Percentiles rank a stretch among this genome's conserved stretches.
phyloP scores from a whole-genome alignment of 1,139 yeast species.

The Arxiozyma slooffiae region DNA sequence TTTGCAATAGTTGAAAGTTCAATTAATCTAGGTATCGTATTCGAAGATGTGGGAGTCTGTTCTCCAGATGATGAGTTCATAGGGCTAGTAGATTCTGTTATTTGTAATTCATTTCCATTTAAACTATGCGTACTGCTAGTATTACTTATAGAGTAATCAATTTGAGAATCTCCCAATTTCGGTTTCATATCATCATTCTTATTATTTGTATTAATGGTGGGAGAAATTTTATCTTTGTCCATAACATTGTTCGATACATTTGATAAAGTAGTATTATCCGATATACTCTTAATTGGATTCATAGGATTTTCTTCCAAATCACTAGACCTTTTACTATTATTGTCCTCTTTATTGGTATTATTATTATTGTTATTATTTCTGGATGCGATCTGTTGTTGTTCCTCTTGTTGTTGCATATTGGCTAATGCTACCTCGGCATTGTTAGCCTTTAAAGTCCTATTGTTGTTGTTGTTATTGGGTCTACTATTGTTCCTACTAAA shows the following conservation, averaged over 20 bases:
- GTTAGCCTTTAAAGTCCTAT: conserved; percentile 7
- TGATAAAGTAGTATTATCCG: conserved; percentile 1
- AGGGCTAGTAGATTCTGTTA: conserved; percentile 1
- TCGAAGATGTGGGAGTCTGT: not conserved
- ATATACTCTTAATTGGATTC: conserved; percentile 3
- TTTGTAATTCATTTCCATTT: conserved; percentile 2
- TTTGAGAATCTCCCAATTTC: not conserved
- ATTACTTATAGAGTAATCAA: not conserved
- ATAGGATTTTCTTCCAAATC: not conserved
- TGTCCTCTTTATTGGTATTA: conserved; percentile 4
- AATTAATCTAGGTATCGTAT: conserved; percentile 4
- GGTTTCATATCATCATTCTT: not conserved
- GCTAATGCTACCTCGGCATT: conserved; percentile 19
- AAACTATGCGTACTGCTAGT: not conserved
- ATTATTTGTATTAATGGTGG: not conserved
- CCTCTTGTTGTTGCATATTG: conserved; percentile 23
- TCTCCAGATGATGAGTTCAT: not conserved
- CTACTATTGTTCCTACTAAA: not conserved
- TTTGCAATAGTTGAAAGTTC: conserved; percentile 24
- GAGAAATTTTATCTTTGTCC: not conserved
- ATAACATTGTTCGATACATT: not conserved
- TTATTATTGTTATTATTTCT: conserved; percentile 1
- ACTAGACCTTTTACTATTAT: not conserved
- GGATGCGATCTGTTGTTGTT: conserved; percentile 6
- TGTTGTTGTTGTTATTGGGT: not conserved